Percentiles rank a stretch among this genome's conserved stretches.
Conservation (phyloP, 1,284 basidiomycete genomes). For the Mycosarcoma mackinlayi region DNA sequence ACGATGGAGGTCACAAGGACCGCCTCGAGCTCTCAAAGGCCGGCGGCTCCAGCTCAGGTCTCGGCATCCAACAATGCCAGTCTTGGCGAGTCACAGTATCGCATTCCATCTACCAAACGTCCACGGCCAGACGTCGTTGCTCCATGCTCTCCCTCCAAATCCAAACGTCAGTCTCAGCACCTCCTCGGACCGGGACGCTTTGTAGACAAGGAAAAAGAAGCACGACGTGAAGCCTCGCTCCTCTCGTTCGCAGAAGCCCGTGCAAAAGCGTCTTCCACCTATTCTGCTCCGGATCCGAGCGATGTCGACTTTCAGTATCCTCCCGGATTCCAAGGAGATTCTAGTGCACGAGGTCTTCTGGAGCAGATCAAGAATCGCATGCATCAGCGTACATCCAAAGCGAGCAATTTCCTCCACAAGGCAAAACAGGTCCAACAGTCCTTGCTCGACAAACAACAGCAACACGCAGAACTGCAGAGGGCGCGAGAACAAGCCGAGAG, state of each 20-base stretch:
- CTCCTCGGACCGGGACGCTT: slow-evolving; percentile 2
- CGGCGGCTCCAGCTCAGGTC: not conserved
- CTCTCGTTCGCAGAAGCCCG: slow-evolving; percentile 35
- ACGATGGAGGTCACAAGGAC: slow-evolving; percentile 28
- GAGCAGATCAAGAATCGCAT: slow-evolving; percentile 39
- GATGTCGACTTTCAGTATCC: slow-evolving; percentile 20
- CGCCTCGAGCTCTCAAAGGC: slow-evolving; percentile 17
- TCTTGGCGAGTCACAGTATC: not conserved
- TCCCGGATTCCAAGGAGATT: slow-evolving; percentile 11
- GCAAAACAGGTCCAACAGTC: slow-evolving; percentile 45
- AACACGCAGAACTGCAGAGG: slow-evolving; percentile 12
- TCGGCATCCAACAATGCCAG: not conserved
- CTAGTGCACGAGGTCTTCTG: slow-evolving; percentile 24
- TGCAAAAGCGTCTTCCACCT: slow-evolving; percentile 15
- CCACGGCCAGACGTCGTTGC: slow-evolving; percentile 17
- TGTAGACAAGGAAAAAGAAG: slow-evolving; percentile 16
- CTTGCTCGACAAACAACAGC: slow-evolving; percentile 34
- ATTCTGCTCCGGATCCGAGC: not conserved
- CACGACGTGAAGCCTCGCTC: slow-evolving; percentile 17
- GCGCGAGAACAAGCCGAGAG: slow-evolving; percentile 14
- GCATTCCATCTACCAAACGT: slow-evolving; percentile 9
- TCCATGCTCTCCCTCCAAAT: slow-evolving; percentile 29
- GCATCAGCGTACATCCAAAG: slow-evolving; percentile 17
- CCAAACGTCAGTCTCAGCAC: slow-evolving; percentile 1
- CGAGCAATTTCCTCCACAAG: slow-evolving; percentile 32